phyloP scores from a whole-genome alignment of 2,329 filamentous ascomycete genomes.

The Fusarium sp. region DNA sequence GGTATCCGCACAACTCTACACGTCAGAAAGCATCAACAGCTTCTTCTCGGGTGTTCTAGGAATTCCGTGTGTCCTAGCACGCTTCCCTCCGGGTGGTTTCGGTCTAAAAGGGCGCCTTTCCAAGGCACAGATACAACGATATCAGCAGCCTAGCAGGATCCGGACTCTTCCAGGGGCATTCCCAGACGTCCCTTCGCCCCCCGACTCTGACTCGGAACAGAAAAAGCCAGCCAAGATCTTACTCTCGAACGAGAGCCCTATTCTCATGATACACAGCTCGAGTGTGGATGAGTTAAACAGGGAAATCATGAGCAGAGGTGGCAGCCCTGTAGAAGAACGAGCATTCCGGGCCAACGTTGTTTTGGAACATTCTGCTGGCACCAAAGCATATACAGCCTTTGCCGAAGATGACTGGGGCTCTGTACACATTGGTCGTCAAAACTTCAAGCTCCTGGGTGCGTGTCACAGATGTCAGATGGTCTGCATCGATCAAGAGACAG shows the following conservation, averaged over 20 bases:
- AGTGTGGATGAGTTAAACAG: conserved; percentile 85
- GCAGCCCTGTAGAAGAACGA: conserved; percentile 75
- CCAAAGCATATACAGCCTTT: conserved; percentile 69
- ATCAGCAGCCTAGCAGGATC: conserved; percentile 55
- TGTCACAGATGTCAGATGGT: conserved; percentile 97
- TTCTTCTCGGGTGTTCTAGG: conserved; percentile 85
- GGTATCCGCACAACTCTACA: conserved; percentile 78
- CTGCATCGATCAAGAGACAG: conserved; percentile 89
- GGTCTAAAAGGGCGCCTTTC: conserved; percentile 73
- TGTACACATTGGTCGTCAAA: conserved; percentile 73
- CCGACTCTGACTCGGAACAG: conserved; percentile 67
- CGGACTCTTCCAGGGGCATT: conserved; percentile 65
- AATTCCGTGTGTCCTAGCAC: conserved; percentile 84
- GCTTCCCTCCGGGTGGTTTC: conserved; percentile 79
- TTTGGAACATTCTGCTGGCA: conserved; percentile 60
- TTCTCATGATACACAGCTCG: conserved; percentile 83
- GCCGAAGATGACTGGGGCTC: conserved; percentile 83
- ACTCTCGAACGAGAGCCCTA: conserved; percentile 93
- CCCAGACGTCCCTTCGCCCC: conserved; percentile 65
- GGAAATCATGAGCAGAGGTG: conserved; percentile 72
- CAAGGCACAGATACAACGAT: conserved; percentile 76
- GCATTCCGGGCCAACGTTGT: conserved; percentile 93
- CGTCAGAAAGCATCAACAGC: conserved; percentile 70
- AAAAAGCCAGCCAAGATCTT: conserved; percentile 68
- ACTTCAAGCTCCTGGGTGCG: conserved; percentile 80